These are phyloP conservation scores for Exophiala dermatitidis DNA, from an alignment of 2,329 filamentous ascomycete species.

Conservation along the genomic window DNA sequence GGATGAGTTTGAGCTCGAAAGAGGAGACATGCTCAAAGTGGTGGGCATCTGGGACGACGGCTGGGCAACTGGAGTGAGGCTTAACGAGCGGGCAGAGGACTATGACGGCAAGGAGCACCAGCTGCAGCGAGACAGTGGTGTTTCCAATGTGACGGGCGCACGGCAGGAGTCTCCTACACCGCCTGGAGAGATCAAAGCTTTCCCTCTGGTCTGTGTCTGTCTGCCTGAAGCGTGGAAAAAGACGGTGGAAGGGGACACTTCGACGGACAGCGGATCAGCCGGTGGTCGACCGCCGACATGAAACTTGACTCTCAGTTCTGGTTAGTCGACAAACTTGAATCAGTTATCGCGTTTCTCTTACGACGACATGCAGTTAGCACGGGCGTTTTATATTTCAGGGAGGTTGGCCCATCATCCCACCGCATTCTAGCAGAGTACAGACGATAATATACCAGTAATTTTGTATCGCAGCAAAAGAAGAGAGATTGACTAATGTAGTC, in stretches of 20 bases:
- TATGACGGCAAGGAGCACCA: constrained; percentile 67
- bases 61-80: constrained; percentile 87
- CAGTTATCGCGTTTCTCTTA: constrained; percentile 5
- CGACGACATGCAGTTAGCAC: constrained; percentile 23
- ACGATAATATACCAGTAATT: constrained; percentile 26
- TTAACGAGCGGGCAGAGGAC: constrained; percentile 77
- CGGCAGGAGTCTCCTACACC: constrained; percentile 55
- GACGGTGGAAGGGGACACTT: constrained; percentile 84
- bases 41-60: constrained; percentile 99
- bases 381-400: constrained; percentile 8
- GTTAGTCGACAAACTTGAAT: too few relatives aligned
- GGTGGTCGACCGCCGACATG: constrained; percentile 20
- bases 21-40: constrained; percentile 96
- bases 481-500: too few relatives aligned
- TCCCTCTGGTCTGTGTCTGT: constrained; percentile 93
- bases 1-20: constrained; percentile 87
- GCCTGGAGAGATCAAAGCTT: constrained; percentile 87
- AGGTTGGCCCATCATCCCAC: too few relatives aligned
- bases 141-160: constrained; percentile 68
- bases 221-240: constrained; percentile 93
- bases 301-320: constrained; percentile 2
- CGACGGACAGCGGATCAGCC: constrained; percentile 54
- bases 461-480: neutral
- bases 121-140: constrained; percentile 82
- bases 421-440: constrained; percentile 10